Conservation (phyloP, 1,284 basidiomycete species). For the Cutaneotrichosporon curvatum region DNA sequence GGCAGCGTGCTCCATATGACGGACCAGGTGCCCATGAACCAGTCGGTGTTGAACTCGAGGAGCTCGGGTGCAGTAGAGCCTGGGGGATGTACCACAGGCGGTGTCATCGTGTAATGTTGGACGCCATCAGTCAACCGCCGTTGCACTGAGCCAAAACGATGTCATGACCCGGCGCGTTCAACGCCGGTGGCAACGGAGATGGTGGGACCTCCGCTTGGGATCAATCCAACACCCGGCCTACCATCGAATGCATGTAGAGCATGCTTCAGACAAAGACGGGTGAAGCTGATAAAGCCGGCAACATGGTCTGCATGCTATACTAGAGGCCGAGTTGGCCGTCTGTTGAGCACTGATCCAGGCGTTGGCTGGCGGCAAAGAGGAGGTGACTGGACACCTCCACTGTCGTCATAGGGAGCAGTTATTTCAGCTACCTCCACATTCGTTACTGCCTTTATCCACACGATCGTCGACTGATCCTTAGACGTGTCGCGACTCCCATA, state of each 20-base stretch:
- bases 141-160: too few relatives aligned
- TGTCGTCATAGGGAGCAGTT: background rate
- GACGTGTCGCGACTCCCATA: background rate
- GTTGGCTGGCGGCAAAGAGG: too few relatives aligned
- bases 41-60: constrained; percentile 31
- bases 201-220: too few relatives aligned
- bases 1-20: constrained; percentile 50
- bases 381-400: constrained; percentile 2
- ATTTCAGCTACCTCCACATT: background rate
- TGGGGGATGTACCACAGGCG: background rate
- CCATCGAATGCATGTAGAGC: too few relatives aligned
- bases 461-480: background rate
- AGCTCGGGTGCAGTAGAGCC: background rate
- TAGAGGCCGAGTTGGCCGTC: too few relatives aligned
- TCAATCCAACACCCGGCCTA: too few relatives aligned
- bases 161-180: too few relatives aligned
- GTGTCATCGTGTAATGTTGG: background rate
- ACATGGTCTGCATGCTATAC: too few relatives aligned
- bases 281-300: too few relatives aligned
- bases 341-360: too few relatives aligned
- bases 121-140: background rate
- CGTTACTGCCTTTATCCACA: background rate
- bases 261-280: too few relatives aligned
- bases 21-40: constrained; percentile 51
- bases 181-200: too few relatives aligned